These are phyloP conservation scores for Aspergillus quadrilineatus DNA, from an alignment of 2,329 filamentous ascomycete genomes.

Conservation along the genomic window DNA sequence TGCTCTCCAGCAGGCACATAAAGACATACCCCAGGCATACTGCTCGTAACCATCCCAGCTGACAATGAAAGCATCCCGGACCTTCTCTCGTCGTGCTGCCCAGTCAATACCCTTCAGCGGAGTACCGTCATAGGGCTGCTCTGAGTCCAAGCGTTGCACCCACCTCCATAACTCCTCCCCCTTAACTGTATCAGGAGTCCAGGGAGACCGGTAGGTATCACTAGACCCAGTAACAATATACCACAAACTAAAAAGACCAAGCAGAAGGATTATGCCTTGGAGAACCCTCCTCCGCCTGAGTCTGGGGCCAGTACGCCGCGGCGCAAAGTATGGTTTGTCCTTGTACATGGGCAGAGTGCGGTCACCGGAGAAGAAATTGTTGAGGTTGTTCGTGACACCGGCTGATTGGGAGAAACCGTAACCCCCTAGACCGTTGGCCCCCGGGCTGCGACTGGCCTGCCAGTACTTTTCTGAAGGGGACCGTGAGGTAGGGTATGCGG, in stretches of 20 bases:
- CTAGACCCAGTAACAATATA: conserved; percentile 50
- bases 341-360: conserved; percentile 91
- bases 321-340: conserved; percentile 81
- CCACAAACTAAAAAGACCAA: conserved; percentile 63
- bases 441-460: conserved; percentile 52
- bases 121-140: conserved; percentile 21
- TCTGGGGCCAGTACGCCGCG: conserved; percentile 56
- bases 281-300: conserved; percentile 66
- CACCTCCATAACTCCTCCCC: conserved; percentile 55
- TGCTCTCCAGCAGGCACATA: not conserved
- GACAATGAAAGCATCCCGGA: conserved; percentile 83
- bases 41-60: conserved; percentile 93
- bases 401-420: conserved; percentile 40
- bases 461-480: conserved; percentile 55
- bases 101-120: conserved; percentile 61
- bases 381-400: conserved; percentile 62
- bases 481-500: conserved; percentile 46
- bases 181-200: conserved; percentile 34
- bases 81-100: conserved; percentile 72
- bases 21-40: conserved; percentile 82
- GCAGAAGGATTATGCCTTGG: conserved; percentile 53
- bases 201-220: conserved; percentile 20
- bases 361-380: conserved; percentile 62
- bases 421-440: conserved; percentile 43
- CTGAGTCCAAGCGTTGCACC: conserved; percentile 53